phyloP scores from a whole-genome alignment of 176 grass and related monocot species.

The Carex pumila region DNA sequence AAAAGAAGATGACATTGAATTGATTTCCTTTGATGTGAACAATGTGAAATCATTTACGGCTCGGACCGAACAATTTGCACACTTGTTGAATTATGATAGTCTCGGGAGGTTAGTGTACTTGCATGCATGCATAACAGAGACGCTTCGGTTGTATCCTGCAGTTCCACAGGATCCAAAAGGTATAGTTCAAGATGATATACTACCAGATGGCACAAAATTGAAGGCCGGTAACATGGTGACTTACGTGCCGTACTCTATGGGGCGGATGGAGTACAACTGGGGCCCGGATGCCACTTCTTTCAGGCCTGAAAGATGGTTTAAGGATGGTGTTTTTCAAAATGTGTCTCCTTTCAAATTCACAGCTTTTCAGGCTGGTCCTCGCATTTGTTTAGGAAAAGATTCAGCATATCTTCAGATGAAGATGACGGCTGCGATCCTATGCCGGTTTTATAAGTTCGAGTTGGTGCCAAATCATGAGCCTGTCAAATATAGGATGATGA shows the following conservation, averaged over 20 bases:
- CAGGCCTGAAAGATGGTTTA: conserved; percentile 79
- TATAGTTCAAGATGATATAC: conserved; percentile 73
- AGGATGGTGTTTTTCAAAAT: conserved; percentile 55
- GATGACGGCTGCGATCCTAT: conserved; percentile 78
- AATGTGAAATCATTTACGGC: conserved; percentile 27
- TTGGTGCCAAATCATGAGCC: conserved; percentile 48
- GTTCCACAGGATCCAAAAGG: conserved; percentile 95
- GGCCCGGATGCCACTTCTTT: conserved; percentile 62
- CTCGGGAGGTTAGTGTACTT: conserved; percentile 75
- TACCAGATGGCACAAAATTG: conserved; percentile 84
- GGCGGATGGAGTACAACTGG: conserved; percentile 97
- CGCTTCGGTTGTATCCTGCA: conserved; percentile 74
- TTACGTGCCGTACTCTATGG: conserved; percentile 92
- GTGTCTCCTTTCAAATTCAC: conserved; percentile 97
- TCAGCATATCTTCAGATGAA: conserved; percentile 97
- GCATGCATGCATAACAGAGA: conserved; percentile 89
- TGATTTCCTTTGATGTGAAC: conserved; percentile 22
- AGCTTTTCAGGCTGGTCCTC: conserved; percentile 69
- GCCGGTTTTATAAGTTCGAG: conserved; percentile 69
- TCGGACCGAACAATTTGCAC: conserved; percentile 55
- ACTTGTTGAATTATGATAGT: conserved; percentile 61
- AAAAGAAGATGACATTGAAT: conserved; percentile 38
- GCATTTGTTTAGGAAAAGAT: conserved; percentile 96
- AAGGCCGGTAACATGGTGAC: conserved; percentile 83
- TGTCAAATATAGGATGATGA: conserved; percentile 92